Evolutionary conservation across 2,329 filamentous ascomycete genomes (phyloP).

Genomic region (Cercospora zeae-maydis): DNA sequence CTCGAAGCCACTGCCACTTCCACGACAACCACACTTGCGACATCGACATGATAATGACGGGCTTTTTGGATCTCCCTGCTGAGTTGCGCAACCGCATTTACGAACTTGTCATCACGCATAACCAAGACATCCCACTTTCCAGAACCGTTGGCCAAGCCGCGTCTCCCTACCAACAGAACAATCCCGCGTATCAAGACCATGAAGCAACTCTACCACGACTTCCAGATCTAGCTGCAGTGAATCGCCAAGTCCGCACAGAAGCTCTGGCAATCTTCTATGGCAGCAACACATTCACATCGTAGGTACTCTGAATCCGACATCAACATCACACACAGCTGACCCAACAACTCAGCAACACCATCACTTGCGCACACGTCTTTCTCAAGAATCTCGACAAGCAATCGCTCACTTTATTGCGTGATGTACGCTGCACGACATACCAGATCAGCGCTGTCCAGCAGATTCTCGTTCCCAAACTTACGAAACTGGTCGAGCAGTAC

Average conservation of each 20-base stretch:
- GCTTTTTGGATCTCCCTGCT: slow-evolving; percentile 3
- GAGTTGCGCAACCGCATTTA: slow-evolving; percentile 6
- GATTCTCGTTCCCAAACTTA: slow-evolving; percentile 3
- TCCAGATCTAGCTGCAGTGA: slow-evolving; percentile 3
- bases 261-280: background rate
- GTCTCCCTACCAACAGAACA: background rate
- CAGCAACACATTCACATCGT: slow-evolving; percentile 8
- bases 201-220: slow-evolving; percentile 4
- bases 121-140: background rate
- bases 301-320: background rate
- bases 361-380: background rate
- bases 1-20: background rate
- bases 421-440: background rate
- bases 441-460: slow-evolving; percentile 8
- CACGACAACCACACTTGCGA: background rate
- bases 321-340: background rate
- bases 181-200: background rate
- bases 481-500: background rate
- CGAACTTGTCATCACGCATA: background rate
- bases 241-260: slow-evolving; percentile 7
- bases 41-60: slow-evolving; percentile 3
- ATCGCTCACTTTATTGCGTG: background rate
- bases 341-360: slow-evolving; percentile 3
- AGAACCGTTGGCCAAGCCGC: background rate
- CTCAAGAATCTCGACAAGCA: background rate